Percentiles rank a stretch among this genome's conserved stretches.
Evolutionary conservation across 2,329 filamentous ascomycete genomes (phyloP).

Genomic region (Fusarium pseudoanthophilum): DNA sequence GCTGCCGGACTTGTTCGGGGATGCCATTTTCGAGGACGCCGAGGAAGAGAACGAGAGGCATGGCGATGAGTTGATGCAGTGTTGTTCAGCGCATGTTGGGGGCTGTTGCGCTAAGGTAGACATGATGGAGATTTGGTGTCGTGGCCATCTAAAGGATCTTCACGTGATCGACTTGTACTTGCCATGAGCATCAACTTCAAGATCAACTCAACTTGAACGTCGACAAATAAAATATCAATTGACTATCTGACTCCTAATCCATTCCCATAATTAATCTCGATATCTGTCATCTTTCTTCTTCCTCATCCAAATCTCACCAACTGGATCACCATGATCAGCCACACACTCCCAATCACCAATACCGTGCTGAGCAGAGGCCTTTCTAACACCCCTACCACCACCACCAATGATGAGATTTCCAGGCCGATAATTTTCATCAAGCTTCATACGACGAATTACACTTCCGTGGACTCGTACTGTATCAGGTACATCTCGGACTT

Average conservation of each 20-base stretch:
- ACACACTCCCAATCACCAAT: conserved; percentile 79
- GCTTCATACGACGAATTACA: conserved; percentile 76
- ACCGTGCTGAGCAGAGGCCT: conserved; percentile 69
- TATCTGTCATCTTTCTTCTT: conserved; percentile 42
- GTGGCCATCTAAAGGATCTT: conserved; percentile 22
- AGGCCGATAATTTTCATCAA: conserved; percentile 73
- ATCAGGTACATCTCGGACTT: conserved; percentile 79
- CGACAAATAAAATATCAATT: conserved; percentile 19
- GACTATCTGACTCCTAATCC: not conserved
- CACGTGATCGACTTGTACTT: conserved; percentile 29
- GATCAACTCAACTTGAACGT: not conserved
- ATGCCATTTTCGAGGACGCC: conserved; percentile 59
- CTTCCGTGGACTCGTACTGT: conserved; percentile 78
- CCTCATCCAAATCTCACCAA: conserved; percentile 75
- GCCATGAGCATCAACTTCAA: not conserved
- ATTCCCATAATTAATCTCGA: conserved; percentile 2
- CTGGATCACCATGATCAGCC: conserved; percentile 70
- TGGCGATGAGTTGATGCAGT: conserved; percentile 45
- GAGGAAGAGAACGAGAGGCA: conserved; percentile 65
- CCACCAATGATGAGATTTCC: conserved; percentile 85
- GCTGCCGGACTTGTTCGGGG: conserved; percentile 60
- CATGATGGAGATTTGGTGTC: conserved; percentile 25
- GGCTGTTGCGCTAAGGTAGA: not conserved
- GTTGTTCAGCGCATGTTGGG: conserved; percentile 27
- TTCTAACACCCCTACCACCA: conserved; percentile 74